phyloP scores from a whole-genome alignment of 2,329 filamentous ascomycete genomes.

The Chrysoporthe deuterocubensis region DNA sequence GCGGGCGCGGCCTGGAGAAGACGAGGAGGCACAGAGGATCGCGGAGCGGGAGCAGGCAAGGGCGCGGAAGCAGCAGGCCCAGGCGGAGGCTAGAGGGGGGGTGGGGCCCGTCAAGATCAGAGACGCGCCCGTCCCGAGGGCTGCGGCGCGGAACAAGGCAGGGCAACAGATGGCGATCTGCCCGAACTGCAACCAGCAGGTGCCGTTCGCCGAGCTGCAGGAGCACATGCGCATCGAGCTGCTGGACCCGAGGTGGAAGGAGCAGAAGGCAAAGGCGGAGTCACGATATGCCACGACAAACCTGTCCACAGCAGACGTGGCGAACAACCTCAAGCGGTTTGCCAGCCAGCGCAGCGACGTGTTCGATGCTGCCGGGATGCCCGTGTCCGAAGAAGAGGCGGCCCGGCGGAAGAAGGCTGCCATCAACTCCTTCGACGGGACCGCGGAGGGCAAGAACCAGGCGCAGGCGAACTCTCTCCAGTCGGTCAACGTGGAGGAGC shows the following conservation, averaged over 20 bases:
- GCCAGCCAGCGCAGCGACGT: constrained; percentile 87
- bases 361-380: constrained; percentile 76
- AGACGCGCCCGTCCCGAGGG: constrained; percentile 88
- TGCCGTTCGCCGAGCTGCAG: constrained; percentile 84
- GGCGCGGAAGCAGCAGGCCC: constrained; percentile 72
- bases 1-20: constrained; percentile 51
- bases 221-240: constrained; percentile 95
- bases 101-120: constrained; percentile 83
- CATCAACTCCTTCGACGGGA: constrained; percentile 65
- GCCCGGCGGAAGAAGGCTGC: constrained; percentile 78
- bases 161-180: constrained; percentile 74
- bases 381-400: constrained; percentile 73
- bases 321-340: constrained; percentile 93
- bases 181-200: constrained; percentile 90
- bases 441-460: constrained; percentile 61
- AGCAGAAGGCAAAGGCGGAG: constrained; percentile 89
- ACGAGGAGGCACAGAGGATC: constrained; percentile 67
- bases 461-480: constrained; percentile 63
- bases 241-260: constrained; percentile 92
- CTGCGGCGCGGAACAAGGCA: constrained; percentile 70
- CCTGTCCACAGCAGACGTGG: constrained; percentile 82
- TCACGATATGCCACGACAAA: constrained; percentile 85
- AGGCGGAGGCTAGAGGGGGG: constrained; percentile 74
- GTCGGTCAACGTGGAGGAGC: constrained; percentile 80
- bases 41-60: constrained; percentile 65